Conservation (phyloP, 306 rosid genomes). For the Glycyrrhiza uralensis region DNA sequence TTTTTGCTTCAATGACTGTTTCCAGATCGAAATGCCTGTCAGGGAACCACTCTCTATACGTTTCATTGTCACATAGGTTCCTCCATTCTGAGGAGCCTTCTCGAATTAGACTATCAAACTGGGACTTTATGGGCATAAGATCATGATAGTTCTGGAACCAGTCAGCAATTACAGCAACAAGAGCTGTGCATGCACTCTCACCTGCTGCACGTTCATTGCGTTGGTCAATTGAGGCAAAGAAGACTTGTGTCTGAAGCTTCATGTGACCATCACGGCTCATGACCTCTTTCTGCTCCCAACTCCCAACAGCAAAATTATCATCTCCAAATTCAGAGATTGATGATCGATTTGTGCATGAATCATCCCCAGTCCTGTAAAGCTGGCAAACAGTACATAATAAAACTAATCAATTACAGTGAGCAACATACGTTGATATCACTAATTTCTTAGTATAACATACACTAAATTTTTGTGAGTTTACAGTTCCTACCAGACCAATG, state of each 20-base stretch:
- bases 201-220: slow-evolving; percentile 94
- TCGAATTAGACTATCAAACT: slow-evolving; percentile 80
- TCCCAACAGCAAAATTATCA: slow-evolving; percentile 78
- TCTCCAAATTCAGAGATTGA: slow-evolving; percentile 93
- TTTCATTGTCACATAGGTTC: slow-evolving; percentile 69
- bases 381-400: slow-evolving; percentile 34
- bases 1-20: slow-evolving; percentile 80
- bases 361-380: slow-evolving; percentile 73
- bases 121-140: slow-evolving; percentile 89
- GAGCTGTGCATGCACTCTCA: slow-evolving; percentile 97
- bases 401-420: not conserved
- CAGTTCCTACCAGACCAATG: slow-evolving; percentile 2
- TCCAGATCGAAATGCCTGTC: slow-evolving; percentile 97
- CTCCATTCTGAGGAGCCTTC: slow-evolving; percentile 98
- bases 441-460: not conserved
- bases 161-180: slow-evolving; percentile 93
- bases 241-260: slow-evolving; percentile 85
- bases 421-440: not conserved
- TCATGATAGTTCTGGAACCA: slow-evolving; percentile 80
- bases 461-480: not conserved
- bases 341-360: slow-evolving; percentile 53
- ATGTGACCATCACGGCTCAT: slow-evolving; percentile 82
- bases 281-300: slow-evolving; percentile 90
- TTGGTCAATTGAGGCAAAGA: slow-evolving; percentile 97
- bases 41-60: slow-evolving; percentile 68